Evolutionary conservation across 768 basidiomycete genomes (phyloP).

Genomic region (Chiua virens): DNA sequence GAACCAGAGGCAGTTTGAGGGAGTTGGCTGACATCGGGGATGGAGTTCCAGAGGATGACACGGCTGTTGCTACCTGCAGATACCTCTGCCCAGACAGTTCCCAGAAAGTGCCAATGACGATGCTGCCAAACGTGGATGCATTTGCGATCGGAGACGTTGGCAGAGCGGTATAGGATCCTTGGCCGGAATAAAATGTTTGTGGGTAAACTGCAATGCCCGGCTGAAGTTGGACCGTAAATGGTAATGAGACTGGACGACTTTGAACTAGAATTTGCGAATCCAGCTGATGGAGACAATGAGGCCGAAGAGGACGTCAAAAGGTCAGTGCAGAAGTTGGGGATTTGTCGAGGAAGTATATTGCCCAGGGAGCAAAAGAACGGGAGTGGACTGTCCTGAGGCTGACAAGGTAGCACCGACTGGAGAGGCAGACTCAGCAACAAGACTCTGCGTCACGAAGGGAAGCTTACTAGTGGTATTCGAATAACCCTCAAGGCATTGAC

Average conservation of each 20-base stretch:
- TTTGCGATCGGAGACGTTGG: conserved; percentile 50
- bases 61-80: conserved; percentile 54
- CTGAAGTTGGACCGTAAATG: conserved; percentile 64
- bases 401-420: conserved; percentile 72
- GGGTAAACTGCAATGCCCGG: conserved; percentile 71
- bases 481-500: conserved; percentile 82
- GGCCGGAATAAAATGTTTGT: conserved; percentile 61
- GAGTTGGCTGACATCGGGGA: conserved; percentile 73
- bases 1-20: conserved; percentile 48
- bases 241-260: conserved; percentile 49
- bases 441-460: background rate
- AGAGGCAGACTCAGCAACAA: conserved; percentile 11
- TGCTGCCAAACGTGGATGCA: conserved; percentile 47
- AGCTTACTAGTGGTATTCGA: conserved; percentile 69
- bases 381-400: conserved; percentile 49
- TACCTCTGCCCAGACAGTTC: conserved; percentile 68
- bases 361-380: conserved; percentile 70
- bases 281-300: conserved; percentile 55
- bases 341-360: conserved; percentile 71
- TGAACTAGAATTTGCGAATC: conserved; percentile 60
- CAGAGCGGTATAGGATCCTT: conserved; percentile 57
- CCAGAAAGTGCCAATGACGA: conserved; percentile 68
- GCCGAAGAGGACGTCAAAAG: conserved; percentile 66
- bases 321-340: conserved; percentile 69
- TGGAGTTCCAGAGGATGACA: conserved; percentile 74